Evolutionary conservation across 495 filamentous ascomycete species (phyloP).

Genomic region (Penicillium robsamsonii): DNA sequence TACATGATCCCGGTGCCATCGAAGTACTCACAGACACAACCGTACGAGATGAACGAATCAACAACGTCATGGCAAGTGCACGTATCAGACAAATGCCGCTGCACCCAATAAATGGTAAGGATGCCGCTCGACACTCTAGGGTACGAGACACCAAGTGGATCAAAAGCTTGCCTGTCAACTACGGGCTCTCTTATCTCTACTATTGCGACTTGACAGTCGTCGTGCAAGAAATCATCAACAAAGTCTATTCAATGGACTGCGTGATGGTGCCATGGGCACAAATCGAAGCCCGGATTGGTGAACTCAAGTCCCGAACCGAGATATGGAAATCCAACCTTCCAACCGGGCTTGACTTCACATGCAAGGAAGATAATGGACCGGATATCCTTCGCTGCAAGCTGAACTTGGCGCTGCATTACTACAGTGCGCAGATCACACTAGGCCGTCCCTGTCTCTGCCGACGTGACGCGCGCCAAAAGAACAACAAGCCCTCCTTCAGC

Average conservation of each 20-base stretch:
- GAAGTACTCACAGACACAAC: conserved; percentile 33
- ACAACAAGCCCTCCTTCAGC: conserved; percentile 47
- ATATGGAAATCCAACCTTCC: conserved; percentile 56
- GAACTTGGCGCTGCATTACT: conserved; percentile 56
- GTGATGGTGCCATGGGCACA: conserved; percentile 56
- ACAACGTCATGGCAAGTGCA: conserved; percentile 35
- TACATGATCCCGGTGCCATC: conserved; percentile 33
- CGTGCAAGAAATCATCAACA: conserved; percentile 52
- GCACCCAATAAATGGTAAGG: conserved; percentile 34
- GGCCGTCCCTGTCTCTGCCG: conserved; percentile 65
- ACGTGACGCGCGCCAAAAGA: conserved; percentile 48
- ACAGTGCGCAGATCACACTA: conserved; percentile 58
- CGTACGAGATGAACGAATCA: conserved; percentile 39
- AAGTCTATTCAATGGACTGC: conserved; percentile 58
- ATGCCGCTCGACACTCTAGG: conserved; percentile 23
- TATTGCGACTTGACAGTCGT: conserved; percentile 52
- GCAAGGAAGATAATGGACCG: conserved; percentile 32
- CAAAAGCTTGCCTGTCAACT: conserved; percentile 33
- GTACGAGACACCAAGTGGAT: conserved; percentile 29
- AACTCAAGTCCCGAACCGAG: conserved; percentile 50
- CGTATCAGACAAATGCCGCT: conserved; percentile 40
- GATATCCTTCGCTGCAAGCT: conserved; percentile 43
- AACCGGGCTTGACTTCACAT: conserved; percentile 48
- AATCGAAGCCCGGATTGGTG: conserved; percentile 56
- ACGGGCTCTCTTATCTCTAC: conserved; percentile 49